Conservation (phyloP, 2,329 filamentous ascomycete species). For the Simplicillium aogashimaense region DNA sequence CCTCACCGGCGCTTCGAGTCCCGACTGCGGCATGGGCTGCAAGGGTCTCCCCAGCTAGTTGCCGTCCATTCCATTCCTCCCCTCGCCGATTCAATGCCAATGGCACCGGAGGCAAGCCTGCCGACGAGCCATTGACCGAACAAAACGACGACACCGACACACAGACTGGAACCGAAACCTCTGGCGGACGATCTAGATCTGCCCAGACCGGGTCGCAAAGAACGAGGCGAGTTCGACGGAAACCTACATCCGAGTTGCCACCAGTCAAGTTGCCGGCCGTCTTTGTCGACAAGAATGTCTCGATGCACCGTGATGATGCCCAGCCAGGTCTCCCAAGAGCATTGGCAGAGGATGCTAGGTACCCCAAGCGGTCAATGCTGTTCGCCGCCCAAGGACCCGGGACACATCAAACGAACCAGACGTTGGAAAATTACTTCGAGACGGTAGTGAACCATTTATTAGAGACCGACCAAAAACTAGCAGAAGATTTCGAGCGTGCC, state of each 20-base stretch:
- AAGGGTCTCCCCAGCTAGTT: slow-evolving; percentile 2
- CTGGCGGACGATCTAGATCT: slow-evolving; percentile 6
- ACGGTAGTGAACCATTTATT: slow-evolving; percentile 14
- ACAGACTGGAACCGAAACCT: slow-evolving; percentile 3
- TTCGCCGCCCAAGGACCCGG: slow-evolving; percentile 13
- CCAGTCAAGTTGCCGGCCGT: slow-evolving; percentile 3
- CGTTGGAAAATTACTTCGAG: slow-evolving; percentile 21
- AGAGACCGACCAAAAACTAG: slow-evolving; percentile 9
- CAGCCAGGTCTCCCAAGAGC: slow-evolving; percentile 19
- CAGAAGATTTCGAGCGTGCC: slow-evolving; percentile 7
- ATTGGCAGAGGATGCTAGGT: slow-evolving; percentile 19
- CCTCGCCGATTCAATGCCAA: slow-evolving; percentile 1
- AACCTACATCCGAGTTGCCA: slow-evolving; percentile 4
- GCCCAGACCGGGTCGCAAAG: slow-evolving; percentile 4
- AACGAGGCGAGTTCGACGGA: slow-evolving; percentile 13
- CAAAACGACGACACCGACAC: slow-evolving; percentile 3
- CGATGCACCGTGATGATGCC: slow-evolving; percentile 1
- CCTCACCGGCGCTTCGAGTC: slow-evolving; percentile 1
- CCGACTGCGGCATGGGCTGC: slow-evolving; percentile 3
- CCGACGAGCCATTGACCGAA: slow-evolving; percentile 4
- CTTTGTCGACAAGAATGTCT: slow-evolving; percentile 5
- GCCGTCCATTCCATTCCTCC: slow-evolving; percentile 3
- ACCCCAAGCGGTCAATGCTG: slow-evolving; percentile 20
- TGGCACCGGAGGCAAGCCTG: slow-evolving; percentile 3
- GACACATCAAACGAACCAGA: slow-evolving; percentile 14